A percentile compares a stretch with the other conserved stretches of the same genome.
Evolutionary conservation across 164 flowering plant genomes (phyloP).

Genomic region (Cinnamomum micranthum): DNA sequence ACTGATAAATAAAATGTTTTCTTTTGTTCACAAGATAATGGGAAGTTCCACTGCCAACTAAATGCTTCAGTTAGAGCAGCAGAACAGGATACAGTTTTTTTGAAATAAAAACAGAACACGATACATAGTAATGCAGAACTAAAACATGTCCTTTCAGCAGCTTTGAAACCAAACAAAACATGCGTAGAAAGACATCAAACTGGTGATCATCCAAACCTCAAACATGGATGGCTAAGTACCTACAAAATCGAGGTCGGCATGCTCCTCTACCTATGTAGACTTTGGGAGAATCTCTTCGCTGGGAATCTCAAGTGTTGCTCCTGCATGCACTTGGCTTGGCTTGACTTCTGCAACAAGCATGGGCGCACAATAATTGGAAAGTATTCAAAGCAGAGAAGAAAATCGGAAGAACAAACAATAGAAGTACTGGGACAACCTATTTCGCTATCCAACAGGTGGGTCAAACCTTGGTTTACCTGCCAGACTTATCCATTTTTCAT

Average conservation of each 20-base stretch:
- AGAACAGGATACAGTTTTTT: neutral
- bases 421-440: neutral
- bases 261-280: slow-evolving; percentile 16
- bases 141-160: neutral
- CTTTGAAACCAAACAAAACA: neutral
- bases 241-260: neutral
- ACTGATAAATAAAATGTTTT: too few relatives aligned
- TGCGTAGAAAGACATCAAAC: neutral
- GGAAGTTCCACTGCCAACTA: neutral
- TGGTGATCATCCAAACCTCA: neutral
- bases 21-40: neutral
- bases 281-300: slow-evolving; percentile 58
- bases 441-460: neutral
- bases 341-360: slow-evolving; percentile 54
- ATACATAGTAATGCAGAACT: neutral
- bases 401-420: neutral
- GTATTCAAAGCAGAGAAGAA: neutral
- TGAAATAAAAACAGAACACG: too few relatives aligned
- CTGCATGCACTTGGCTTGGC: slow-evolving; percentile 54
- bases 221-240: neutral
- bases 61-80: neutral
- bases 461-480: neutral
- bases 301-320: slow-evolving; percentile 66
- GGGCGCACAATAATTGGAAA: neutral
- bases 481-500: neutral